Conservation (phyloP, 805 yeast genomes). For the Kuraishia cidri region DNA sequence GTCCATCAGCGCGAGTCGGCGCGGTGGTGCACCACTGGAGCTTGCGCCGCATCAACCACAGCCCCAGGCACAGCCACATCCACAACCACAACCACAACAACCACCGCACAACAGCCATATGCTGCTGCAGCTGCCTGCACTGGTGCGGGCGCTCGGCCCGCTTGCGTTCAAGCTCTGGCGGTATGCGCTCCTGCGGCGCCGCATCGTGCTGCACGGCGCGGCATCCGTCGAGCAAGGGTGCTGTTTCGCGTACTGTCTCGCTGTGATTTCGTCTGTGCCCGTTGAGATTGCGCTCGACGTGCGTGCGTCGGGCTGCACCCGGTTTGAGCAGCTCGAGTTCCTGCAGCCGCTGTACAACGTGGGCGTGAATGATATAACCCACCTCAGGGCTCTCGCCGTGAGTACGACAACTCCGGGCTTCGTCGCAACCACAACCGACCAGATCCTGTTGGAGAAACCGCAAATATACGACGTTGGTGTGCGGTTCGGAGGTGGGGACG, state of each 20-base stretch:
- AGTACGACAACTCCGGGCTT: conserved; percentile 22
- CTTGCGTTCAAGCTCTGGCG: conserved; percentile 57
- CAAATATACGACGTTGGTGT: conserved; percentile 40
- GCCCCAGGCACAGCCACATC: too few relatives aligned
- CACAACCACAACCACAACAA: conserved; percentile 4
- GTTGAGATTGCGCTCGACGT: conserved; percentile 31
- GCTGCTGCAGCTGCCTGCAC: conserved; percentile 31
- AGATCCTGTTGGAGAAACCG: conserved; percentile 45
- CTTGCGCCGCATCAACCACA: neutral
- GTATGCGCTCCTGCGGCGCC: conserved; percentile 46
- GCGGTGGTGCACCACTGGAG: neutral
- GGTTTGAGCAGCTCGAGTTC: conserved; percentile 15
- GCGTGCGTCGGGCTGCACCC: conserved; percentile 10
- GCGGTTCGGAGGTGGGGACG: conserved; percentile 10
- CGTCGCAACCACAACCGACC: conserved; percentile 61
- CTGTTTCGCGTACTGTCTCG: conserved; percentile 46
- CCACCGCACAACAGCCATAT: conserved; percentile 31
- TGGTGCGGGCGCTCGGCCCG: conserved; percentile 53
- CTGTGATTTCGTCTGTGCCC: conserved; percentile 58
- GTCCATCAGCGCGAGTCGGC: conserved; percentile 8
- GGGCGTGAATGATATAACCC: conserved; percentile 47
- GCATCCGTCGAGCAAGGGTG: conserved; percentile 26
- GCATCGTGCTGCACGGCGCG: conserved; percentile 37
- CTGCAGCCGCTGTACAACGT: conserved; percentile 52
- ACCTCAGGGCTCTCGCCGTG: conserved; percentile 13